phyloP scores from a whole-genome alignment of 257 asterid species.

The Solanum habrochaites region DNA sequence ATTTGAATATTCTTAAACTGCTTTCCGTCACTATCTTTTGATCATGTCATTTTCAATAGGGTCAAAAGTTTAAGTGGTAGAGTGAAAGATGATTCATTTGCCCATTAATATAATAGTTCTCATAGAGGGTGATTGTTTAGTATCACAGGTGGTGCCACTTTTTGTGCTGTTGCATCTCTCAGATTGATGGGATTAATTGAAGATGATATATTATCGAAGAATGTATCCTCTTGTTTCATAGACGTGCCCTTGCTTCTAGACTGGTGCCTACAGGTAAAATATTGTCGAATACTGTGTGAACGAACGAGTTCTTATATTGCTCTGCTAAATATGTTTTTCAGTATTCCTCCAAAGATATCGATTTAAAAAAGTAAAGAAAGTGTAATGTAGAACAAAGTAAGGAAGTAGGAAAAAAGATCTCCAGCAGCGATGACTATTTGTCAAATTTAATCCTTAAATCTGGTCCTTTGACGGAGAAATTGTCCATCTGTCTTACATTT shows the following conservation, averaged over 20 bases:
- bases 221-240: slow-evolving; percentile 27
- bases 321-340: background rate
- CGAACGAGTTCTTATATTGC: background rate
- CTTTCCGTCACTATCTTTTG: background rate
- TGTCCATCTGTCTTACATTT: background rate
- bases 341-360: background rate
- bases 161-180: slow-evolving; percentile 95
- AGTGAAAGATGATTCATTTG: background rate
- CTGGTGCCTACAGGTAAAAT: slow-evolving; percentile 79
- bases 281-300: background rate
- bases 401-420: background rate
- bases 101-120: slow-evolving; percentile 17
- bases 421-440: background rate
- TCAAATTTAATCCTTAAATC: background rate
- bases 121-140: slow-evolving; percentile 51
- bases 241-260: slow-evolving; percentile 66
- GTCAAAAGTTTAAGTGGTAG: background rate
- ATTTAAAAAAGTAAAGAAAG: background rate
- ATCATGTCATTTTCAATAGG: background rate
- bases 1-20: background rate
- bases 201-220: slow-evolving; percentile 41
- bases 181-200: slow-evolving; percentile 82
- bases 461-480: background rate
- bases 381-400: background rate
- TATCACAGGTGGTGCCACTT: slow-evolving; percentile 97